Base-by-base conservation (phyloP, 768 basidiomycete species). In the Amyloporia xantha region DNA sequence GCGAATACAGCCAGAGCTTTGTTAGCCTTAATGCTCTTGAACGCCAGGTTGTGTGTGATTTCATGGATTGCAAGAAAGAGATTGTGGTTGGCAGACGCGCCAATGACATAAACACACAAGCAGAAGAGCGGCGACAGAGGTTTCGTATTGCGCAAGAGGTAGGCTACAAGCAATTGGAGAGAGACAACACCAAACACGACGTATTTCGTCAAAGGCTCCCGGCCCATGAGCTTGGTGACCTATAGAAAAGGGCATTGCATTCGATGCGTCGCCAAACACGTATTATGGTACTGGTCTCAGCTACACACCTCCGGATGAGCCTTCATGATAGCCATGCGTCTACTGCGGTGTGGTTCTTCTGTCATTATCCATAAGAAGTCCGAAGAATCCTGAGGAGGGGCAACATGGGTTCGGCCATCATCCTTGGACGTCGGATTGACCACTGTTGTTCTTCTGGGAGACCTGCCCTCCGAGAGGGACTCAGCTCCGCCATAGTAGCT, bases 341-440 rank as follows among this genome's bases (percentile, higher is more conserved):
- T 72, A 13, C 83, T 82, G 43, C 95, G 79, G 67, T 99, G 96
- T 2, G 96, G 96, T 62, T 99, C 96, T 68, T 99, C 96, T 0
- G 91, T 96, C 84, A 97, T 89, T 39, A 94, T 62, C 96, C 96
- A 99, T 25, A 97, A 73, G 60, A 96, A 98, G 57, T 98, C 95
- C 0, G 73, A 66, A 1, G 89, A 86, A 59, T 92, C 82, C 62
- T 83, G 82, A 0, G 85, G 84, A 2, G 80, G 79, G 4, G 67
- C 73, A 17, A 71, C 65, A 58, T 76, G 65, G 2, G 68, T 64
- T 35, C 61, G 62, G 7, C 70, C 75, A 52, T 75, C 59, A 51
- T 72, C 69, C 38, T 73, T 68, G 2, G 72, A 71, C n/a, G 66
- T 65, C 78, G 78, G 55, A 74, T 73, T 6, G 74, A 74, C 20